Evolutionary conservation across 2,329 filamentous ascomycete genomes (phyloP).

Genomic region (Fusarium sambucinum): DNA sequence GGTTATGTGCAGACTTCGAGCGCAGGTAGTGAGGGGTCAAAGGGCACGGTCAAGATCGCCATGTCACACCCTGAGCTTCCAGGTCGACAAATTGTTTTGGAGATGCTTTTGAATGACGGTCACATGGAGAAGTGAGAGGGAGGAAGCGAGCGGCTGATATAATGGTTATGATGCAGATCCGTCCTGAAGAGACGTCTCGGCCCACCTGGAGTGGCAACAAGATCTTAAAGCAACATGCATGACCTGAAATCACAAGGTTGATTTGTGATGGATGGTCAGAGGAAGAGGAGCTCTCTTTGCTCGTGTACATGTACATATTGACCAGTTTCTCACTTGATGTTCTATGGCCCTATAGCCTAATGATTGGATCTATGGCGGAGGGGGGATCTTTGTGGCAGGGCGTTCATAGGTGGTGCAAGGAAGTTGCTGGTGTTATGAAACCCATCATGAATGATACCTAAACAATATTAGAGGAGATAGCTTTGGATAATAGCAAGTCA

Average conservation of each 20-base stretch:
- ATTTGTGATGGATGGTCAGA: slow-evolving; percentile 2
- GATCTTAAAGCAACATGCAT: slow-evolving; percentile 6
- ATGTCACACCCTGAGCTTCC: slow-evolving; percentile 94
- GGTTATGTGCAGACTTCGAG: slow-evolving; percentile 52
- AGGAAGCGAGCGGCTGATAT: slow-evolving; percentile 6
- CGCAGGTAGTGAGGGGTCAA: slow-evolving; percentile 61
- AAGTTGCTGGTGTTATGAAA: slow-evolving; percentile 28
- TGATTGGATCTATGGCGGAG: slow-evolving; percentile 33
- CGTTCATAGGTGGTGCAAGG: slow-evolving; percentile 37
- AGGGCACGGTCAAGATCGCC: slow-evolving; percentile 89
- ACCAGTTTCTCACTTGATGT: slow-evolving; percentile 12
- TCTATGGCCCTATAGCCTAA: slow-evolving; percentile 15
- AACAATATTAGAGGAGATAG: slow-evolving; percentile 28
- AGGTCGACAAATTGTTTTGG: slow-evolving; percentile 87
- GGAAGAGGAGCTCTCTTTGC: slow-evolving; percentile 16
- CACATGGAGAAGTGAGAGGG: slow-evolving; percentile 64
- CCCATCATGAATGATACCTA: slow-evolving; percentile 39
- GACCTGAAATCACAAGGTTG: slow-evolving; percentile 9
- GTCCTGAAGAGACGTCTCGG: slow-evolving; percentile 7
- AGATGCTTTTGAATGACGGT: slow-evolving; percentile 92
- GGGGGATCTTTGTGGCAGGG: slow-evolving; percentile 32
- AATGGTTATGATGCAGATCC: slow-evolving; percentile 17
- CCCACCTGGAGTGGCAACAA: slow-evolving; percentile 16
- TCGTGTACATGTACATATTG: slow-evolving; percentile 41
- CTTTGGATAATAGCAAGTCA: slow-evolving; percentile 18